Conservation (phyloP, 2,329 filamentous ascomycete genomes). For the Pyrenophora teres region DNA sequence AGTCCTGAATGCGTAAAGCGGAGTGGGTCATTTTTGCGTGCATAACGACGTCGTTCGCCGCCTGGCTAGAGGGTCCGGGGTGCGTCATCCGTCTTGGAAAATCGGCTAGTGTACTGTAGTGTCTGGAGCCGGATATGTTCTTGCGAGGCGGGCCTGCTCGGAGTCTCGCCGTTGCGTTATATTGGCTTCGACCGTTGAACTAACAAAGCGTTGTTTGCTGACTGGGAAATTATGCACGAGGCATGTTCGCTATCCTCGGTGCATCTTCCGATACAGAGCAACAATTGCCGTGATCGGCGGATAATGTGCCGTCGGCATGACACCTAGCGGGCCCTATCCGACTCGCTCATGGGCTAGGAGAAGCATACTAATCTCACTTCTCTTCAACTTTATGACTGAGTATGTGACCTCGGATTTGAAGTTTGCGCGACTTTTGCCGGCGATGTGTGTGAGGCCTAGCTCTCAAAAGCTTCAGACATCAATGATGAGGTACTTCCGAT, state of each 20-base stretch:
- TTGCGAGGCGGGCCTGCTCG: neutral
- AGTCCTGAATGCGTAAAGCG: constrained; percentile 5
- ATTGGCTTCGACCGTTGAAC: too few species aligned
- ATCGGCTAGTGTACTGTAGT: constrained; percentile 4
- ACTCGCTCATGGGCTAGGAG: neutral
- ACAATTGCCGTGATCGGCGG: constrained; percentile 1
- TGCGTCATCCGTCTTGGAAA: constrained; percentile 9
- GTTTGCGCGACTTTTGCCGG: too few species aligned
- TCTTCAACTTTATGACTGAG: neutral
- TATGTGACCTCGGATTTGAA: too few species aligned
- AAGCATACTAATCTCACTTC: neutral
- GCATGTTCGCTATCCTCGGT: neutral
- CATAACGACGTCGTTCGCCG: constrained; percentile 1
- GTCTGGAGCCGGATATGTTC: neutral
- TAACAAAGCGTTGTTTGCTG: too few species aligned
- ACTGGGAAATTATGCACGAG: too few species aligned
- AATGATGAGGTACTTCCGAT: too few species aligned
- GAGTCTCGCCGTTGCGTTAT: too few species aligned
- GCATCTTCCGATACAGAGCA: neutral
- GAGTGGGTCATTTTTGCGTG: constrained; percentile 4
- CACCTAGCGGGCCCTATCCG: neutral
- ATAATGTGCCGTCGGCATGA: neutral
- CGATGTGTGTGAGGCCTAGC: too few species aligned
- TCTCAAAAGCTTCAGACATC: too few species aligned
- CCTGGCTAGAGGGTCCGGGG: neutral